A percentile compares a stretch with the other conserved stretches of the same genome.
These are phyloP conservation scores for Isoetes taiwanensis DNA, from an alignment of 75 land plant genomes.

Conservation along the genomic window DNA sequence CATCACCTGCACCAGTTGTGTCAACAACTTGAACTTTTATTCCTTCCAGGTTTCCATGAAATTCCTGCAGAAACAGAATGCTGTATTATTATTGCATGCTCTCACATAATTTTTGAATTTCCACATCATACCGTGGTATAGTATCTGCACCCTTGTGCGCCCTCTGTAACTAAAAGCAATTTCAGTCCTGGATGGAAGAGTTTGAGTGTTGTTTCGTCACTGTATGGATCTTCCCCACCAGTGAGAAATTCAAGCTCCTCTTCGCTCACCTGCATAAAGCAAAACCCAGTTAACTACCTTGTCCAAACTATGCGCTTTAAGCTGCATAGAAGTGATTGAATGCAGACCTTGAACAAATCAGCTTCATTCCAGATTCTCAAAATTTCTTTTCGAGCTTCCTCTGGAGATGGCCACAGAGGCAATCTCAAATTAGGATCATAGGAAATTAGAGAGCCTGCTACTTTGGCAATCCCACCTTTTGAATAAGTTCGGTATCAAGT, in stretches of 20 bases:
- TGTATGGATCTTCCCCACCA: neutral
- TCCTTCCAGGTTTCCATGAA: neutral
- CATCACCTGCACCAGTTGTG: constrained; percentile 3
- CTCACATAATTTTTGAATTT: too few relatives aligned
- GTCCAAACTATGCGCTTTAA: neutral
- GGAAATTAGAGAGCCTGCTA: neutral
- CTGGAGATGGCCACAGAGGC: neutral
- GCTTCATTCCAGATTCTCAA: neutral
- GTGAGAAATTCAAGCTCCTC: neutral
- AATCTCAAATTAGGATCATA: neutral
- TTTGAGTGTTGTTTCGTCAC: neutral
- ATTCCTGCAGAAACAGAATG: too few relatives aligned
- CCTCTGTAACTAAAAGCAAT: neutral
- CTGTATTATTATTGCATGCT: neutral
- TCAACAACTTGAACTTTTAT: neutral
- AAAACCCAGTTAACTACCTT: neutral
- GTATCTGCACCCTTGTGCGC: neutral
- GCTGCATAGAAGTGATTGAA: neutral
- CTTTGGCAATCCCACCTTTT: neutral
- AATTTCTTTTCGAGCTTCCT: neutral
- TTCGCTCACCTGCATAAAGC: neutral
- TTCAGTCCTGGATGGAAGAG: neutral
- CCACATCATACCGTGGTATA: neutral
- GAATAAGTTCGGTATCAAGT: neutral
- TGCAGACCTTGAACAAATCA: neutral